Percentiles rank a stretch among this genome's conserved stretches.
Conservation (phyloP, 176 grass and related monocot species). For the Aegilops bicornis region DNA sequence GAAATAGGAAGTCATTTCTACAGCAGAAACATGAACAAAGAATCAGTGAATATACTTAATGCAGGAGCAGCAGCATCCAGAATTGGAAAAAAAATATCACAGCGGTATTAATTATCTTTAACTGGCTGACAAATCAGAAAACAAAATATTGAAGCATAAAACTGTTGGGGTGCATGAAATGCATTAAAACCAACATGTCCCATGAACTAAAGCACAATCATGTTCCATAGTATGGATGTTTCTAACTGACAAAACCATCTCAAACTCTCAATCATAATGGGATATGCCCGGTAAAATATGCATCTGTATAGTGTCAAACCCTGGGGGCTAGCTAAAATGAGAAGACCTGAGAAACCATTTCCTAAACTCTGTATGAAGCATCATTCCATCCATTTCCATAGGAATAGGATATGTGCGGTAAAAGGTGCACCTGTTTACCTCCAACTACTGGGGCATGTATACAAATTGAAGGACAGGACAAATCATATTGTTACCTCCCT, state of each 20-base stretch:
- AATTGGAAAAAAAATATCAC: not conserved
- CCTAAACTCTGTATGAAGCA: not conserved
- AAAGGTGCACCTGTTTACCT: not conserved
- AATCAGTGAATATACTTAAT: constrained; percentile 21
- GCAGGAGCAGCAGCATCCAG: not conserved
- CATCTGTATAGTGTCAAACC: constrained; percentile 12
- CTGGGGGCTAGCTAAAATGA: not conserved
- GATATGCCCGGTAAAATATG: constrained; percentile 4
- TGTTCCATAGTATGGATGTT: not conserved
- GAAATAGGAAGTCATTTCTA: constrained; percentile 43
- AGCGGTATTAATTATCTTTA: not conserved
- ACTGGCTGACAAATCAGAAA: not conserved
- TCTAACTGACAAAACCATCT: not conserved
- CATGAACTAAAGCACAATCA: not conserved
- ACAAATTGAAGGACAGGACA: not conserved
- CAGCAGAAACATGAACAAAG: constrained; percentile 28
- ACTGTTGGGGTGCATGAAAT: not conserved
- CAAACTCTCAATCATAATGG: not conserved
- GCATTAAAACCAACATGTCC: not conserved
- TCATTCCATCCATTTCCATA: constrained; percentile 1
- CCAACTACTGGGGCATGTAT: not conserved
- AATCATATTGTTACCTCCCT: not conserved
- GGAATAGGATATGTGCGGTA: not conserved
- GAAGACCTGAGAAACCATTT: not conserved
- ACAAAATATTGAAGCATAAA: not conserved